Base-by-base conservation (phyloP, 2,329 filamentous ascomycete species). In the Penicillium sumatraense region DNA sequence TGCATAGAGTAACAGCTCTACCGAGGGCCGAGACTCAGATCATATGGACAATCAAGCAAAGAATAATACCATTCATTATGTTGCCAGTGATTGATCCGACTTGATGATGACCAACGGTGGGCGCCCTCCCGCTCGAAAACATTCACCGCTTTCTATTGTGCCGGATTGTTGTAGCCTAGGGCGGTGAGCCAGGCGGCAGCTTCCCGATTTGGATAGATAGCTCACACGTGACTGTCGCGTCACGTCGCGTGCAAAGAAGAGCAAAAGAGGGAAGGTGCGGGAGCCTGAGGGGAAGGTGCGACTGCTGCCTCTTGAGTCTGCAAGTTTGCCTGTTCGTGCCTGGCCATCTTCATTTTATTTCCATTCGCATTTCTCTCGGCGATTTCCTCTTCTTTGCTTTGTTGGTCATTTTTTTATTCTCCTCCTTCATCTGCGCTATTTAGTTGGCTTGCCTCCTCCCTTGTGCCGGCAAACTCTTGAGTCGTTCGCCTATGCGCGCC, bases 151-250 rank as follows among this genome's bases (percentile, higher is more conserved):
- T 53, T 31, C 2, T 41, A 24, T 68, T 70, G 59, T 73, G 70
- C 70, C 55, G 23, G 40, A 5, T n/a, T n/a, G n/a, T n/a, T n/a
- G 14, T 14, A 11, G 24, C 55, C 50, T 9, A 24, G 45, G 42
- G 68, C 69, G 69, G 69, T 70, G 54, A 9, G n/a, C n/a, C n/a
- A n/a, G n/a, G n/a, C n/a, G n/a, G n/a, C 31, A 29, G 0, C n/a
- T 51, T 36, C 58, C 53, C 11, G 31, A 58, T 54, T 2, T 2
- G 57, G 59, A 26, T 59, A 61, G 38, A 63, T 61, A 29, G 16
- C 9, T 33, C 3, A 3, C 62, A 65, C 59, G 61, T 63, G 63
- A 65, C 49, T 24, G 11, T 46, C 56, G 54, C 58, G 59, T 60
- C 60, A 56, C 53, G 60, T 62, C 60, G 58, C 58, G 58, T 56